Base-by-base conservation (phyloP, 2,329 filamentous ascomycete genomes). In the Talaromyces piceae region DNA sequence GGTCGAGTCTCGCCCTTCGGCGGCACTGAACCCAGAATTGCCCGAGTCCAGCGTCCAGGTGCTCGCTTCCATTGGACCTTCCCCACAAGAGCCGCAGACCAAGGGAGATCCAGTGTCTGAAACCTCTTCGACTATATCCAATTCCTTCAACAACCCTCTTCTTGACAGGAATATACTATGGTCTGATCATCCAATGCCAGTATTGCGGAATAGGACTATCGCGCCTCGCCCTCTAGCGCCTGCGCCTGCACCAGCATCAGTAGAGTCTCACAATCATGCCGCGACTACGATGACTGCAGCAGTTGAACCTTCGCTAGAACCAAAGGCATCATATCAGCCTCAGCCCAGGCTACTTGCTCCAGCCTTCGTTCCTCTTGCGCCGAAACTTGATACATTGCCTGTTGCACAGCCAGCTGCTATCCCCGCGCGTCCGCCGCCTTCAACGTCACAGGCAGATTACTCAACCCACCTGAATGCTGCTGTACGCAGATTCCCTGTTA, bases 201-300 rank as follows among this genome's bases (percentile, higher is more conserved):
- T 26, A 20, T 25, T 53, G 45, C 41, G 46, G 41, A 53, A 46
- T 8, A 33, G 41, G 13, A 22, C 30, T 9, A 28, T 43, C 20
- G 51, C 46, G 23, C 41, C 28, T 31, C 47, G 41, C 5, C 41
- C 41, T 23, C 41, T 52, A 41, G 46, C 41, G 23, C 50, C 50
- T 18, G 44, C 41, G 18, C 49, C 43, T 22, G 16, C 27, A 30
- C 30, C 28, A 39, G 9, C 39, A 5, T 22, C 20, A n/a, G n/a
- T n/a, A n/a, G n/a, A n/a, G 13, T 43, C 39, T 43, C 23, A 20
- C 18, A 37, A 47, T 22, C 26, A 45, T 23, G 50, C n/a, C 22
- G 45, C 28, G 20, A 16, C 50, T 23, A 13, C 18, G 28, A 12
- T 31, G 22, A 30, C 44, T 23, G 8, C 30, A 20, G 13, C 16